A percentile compares a stretch with the other conserved stretches of the same genome.
Evolutionary conservation across 2,329 filamentous ascomycete species (phyloP).

Genomic region (Claviceps cyperi): DNA sequence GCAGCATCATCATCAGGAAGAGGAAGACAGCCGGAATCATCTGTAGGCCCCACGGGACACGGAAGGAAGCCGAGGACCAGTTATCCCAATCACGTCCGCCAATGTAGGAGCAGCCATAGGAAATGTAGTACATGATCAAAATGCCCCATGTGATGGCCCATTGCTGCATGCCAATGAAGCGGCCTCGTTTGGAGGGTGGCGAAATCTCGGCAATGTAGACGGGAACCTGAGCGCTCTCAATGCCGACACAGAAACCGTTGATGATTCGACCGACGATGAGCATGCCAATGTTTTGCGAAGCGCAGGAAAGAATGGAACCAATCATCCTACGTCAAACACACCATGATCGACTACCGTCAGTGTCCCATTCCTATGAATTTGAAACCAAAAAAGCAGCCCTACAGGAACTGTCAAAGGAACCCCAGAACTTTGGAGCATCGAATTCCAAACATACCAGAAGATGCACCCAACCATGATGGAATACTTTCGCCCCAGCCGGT

Average conservation of each 20-base stretch:
- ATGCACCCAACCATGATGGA: slow-evolving; percentile 35
- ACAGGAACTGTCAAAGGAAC: no score
- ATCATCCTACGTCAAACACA: slow-evolving; percentile 23
- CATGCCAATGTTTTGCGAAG: slow-evolving; percentile 32
- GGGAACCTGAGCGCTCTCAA: slow-evolving; percentile 51
- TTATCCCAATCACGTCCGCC: slow-evolving; percentile 14
- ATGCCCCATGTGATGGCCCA: slow-evolving; percentile 58
- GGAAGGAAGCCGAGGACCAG: slow-evolving; percentile 40
- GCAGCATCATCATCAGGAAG: slow-evolving; percentile 42
- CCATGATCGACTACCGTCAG: not conserved
- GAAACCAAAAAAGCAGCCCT: no score
- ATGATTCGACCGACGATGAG: slow-evolving; percentile 43
- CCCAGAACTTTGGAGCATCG: not conserved
- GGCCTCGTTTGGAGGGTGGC: slow-evolving; percentile 39
- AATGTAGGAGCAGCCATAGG: slow-evolving; percentile 49
- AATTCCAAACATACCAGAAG: slow-evolving; percentile 28
- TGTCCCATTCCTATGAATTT: not conserved
- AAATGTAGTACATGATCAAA: slow-evolving; percentile 56
- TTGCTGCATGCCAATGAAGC: slow-evolving; percentile 57
- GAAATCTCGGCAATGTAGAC: slow-evolving; percentile 57
- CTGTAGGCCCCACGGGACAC: slow-evolving; percentile 51
- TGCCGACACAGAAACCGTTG: slow-evolving; percentile 53
- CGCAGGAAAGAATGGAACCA: slow-evolving; percentile 31
- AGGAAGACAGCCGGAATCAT: slow-evolving; percentile 47
- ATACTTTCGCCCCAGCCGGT: slow-evolving; percentile 33